Conservation (phyloP, 2,329 filamentous ascomycete species). For the Sclerotinia trifoliorum region DNA sequence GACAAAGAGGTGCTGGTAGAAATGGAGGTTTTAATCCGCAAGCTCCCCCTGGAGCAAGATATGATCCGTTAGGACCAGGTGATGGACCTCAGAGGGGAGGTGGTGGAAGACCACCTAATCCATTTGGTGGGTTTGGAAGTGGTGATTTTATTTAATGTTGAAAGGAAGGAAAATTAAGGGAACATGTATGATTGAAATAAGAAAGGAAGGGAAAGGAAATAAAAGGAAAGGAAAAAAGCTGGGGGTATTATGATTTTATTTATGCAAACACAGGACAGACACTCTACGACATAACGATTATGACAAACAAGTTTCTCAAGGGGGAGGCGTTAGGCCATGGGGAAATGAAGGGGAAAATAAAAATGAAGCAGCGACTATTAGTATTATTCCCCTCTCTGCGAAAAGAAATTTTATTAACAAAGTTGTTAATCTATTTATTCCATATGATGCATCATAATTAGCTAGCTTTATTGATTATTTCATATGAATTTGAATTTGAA, state of each 20-base stretch:
- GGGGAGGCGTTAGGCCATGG: background rate
- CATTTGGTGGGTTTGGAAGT: constrained; percentile 58
- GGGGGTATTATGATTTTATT: background rate
- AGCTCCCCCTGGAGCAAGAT: constrained; percentile 84
- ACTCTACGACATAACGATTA: background rate
- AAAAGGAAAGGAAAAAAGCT: background rate
- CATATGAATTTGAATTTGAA: too few species aligned
- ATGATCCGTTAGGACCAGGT: constrained; percentile 80
- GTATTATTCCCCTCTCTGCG: too few species aligned
- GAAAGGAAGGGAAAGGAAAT: background rate
- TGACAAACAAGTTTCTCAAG: background rate
- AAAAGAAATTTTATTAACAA: too few species aligned
- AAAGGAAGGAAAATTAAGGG: background rate
- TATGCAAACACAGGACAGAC: too few species aligned
- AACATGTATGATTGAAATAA: background rate
- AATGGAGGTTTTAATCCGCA: constrained; percentile 57
- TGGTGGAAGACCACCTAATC: constrained; percentile 51
- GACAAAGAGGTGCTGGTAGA: constrained; percentile 45
- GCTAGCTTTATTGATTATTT: too few species aligned
- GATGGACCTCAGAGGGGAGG: constrained; percentile 50
- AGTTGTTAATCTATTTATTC: too few species aligned
- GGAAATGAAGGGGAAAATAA: background rate
- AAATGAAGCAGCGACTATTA: too few species aligned
- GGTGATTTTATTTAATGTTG: constrained; percentile 51
- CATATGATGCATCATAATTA: too few species aligned